These are phyloP conservation scores for Fusarium sp. DNA, from an alignment of 2,329 filamentous ascomycete species.

Conservation along the genomic window DNA sequence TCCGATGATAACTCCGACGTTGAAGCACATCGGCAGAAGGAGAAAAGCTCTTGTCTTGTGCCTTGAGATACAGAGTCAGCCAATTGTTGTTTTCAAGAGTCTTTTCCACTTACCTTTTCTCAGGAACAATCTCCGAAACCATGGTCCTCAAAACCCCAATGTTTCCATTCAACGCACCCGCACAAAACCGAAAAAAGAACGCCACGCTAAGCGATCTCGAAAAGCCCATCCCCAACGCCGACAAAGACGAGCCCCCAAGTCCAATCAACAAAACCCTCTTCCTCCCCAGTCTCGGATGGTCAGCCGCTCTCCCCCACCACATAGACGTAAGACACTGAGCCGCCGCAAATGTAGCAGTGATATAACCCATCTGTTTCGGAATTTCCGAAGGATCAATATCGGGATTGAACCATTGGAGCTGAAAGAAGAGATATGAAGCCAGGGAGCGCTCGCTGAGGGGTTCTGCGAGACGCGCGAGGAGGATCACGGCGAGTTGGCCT, in stretches of 20 bases:
- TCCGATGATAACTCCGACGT: slow-evolving; percentile 78
- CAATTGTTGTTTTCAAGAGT: fast-evolving
- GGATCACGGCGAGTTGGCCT: slow-evolving; percentile 80
- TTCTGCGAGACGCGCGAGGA: slow-evolving; percentile 81
- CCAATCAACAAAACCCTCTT: slow-evolving; percentile 84
- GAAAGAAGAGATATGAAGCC: slow-evolving; percentile 85
- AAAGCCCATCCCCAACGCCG: slow-evolving; percentile 68
- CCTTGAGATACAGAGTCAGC: not conserved
- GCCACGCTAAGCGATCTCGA: slow-evolving; percentile 75
- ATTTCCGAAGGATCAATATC: slow-evolving; percentile 70
- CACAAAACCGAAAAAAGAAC: slow-evolving; percentile 73
- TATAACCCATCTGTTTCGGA: slow-evolving; percentile 78
- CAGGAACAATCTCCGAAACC: slow-evolving; percentile 46
- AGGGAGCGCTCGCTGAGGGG: slow-evolving; percentile 83
- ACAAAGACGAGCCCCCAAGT: slow-evolving; percentile 68
- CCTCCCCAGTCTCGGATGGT: slow-evolving; percentile 71
- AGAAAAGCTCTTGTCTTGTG: slow-evolving; percentile 79
- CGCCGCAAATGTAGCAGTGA: slow-evolving; percentile 82
- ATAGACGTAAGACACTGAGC: slow-evolving; percentile 86
- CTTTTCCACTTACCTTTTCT: slow-evolving; percentile 10
- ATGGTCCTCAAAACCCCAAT: slow-evolving; percentile 81
- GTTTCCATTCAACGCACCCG: slow-evolving; percentile 77
- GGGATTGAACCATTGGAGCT: slow-evolving; percentile 79
- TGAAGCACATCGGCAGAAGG: slow-evolving; percentile 78
- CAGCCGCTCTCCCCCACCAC: slow-evolving; percentile 79